Evolutionary conservation across 345 rosid species (phyloP), one percentile per base, ranked within the genome.

Genomic region (Citropsis articulata): DNA sequence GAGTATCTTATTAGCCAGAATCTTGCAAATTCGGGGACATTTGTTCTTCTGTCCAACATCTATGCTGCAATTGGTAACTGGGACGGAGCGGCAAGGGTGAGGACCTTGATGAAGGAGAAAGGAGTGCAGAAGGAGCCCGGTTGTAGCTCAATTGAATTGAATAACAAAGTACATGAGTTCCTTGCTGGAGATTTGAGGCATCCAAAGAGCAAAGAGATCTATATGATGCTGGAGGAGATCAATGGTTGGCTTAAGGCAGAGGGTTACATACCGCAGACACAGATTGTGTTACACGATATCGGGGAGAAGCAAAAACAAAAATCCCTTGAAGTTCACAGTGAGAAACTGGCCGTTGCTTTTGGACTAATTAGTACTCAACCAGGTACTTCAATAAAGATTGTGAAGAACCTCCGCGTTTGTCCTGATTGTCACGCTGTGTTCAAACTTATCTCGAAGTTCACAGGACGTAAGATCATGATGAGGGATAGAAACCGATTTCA

Each of bases 401-500:
- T 90, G 28, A 91, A 94, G 82, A 94, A 94, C 75, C 88, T 91
- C 13, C 78, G 95, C 42, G 91, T 90, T 27, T 91, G 98, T 73
- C 66, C 83, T 0, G 95, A 94, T 83, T 94, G 95, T 60, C 97
- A 92, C 73, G 88, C 85, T 0, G 95, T 75, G 27, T 84, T 81
- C 1, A 92, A 92, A 79, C 33, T 91, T 80, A 83, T 91, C 42
- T 86, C 93, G 4, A 86, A 78, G 85, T 86, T 90, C 87, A 90
- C 93, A 0, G 84, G 93, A 1, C 85, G 95, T 10, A 86, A 79
- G 64, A 89, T 94, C 53, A 81, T 92, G 3, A 91, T 87, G 95
- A 86, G 94, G 82, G 94, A 94, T 77, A 84, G 93, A n/a, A 92
- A 86, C 78, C 72, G 94, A 66, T 94, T 94, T 81, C 95, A 94